Percentiles rank a stretch among this genome's conserved stretches.
These are phyloP conservation scores for Saccharomyces mikatae DNA, from an alignment of 805 yeast species.

Conservation along the genomic window DNA sequence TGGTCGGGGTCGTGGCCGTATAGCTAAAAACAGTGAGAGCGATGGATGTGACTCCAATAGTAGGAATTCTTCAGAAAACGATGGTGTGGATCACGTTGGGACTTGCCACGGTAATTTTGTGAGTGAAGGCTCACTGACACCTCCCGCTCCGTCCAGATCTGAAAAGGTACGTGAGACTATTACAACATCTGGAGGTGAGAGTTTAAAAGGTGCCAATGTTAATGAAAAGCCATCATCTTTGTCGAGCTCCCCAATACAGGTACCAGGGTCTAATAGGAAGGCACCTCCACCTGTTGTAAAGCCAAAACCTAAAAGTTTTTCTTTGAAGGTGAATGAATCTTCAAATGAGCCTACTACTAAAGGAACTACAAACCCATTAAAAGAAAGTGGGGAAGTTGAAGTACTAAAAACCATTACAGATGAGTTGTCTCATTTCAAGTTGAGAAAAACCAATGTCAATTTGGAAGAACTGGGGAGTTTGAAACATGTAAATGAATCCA, in stretches of 20 bases:
- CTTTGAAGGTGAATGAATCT: background rate
- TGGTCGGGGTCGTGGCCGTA: background rate
- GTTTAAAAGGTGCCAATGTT: background rate
- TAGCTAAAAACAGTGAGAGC: background rate
- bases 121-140: background rate
- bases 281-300: conserved; percentile 23
- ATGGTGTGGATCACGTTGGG: background rate
- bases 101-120: background rate
- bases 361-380: background rate
- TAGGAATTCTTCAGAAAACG: background rate
- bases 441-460: conserved; percentile 8
- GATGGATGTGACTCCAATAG: background rate
- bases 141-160: conserved; percentile 1
- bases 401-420: conserved; percentile 2
- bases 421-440: conserved; percentile 10
- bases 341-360: background rate
- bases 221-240: background rate
- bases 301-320: conserved; percentile 22
- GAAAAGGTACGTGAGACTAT: background rate
- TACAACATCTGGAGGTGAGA: background rate
- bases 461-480: background rate
- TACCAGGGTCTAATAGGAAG: conserved; percentile 1
- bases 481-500: background rate
- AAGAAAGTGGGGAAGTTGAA: background rate
- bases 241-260: background rate